Base-by-base conservation (phyloP, 2,329 filamentous ascomycete species). In the Fusarium stilboides region DNA sequence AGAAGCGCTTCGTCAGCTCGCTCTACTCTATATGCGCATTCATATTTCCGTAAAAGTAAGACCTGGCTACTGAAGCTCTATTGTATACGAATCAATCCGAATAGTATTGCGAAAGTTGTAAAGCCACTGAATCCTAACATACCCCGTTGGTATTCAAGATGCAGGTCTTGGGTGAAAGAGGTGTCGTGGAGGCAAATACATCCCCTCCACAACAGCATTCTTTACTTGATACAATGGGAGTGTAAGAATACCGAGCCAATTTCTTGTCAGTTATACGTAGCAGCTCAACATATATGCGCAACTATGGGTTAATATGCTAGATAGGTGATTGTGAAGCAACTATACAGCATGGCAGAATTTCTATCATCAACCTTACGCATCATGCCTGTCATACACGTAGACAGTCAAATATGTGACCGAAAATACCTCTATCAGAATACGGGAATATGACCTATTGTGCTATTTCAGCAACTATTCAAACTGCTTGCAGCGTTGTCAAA, bases 121-220 rank as follows among this genome's bases (percentile, higher is more conserved):
- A 58, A 49, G 62, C 61, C 54, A 65, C 43, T 24, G 19, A 26
- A 54, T 56, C 50, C 39, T 57, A 69, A 39, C 22, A 50, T 26
- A 53, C 57, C 43, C 51, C 52, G 39, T 67, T 50, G 66, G 66
- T 12, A 58, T 67, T 67, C 44, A 31, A 31, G 20, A 66, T 69
- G 66, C 57, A 69, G 66, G 47, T 67, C 49, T 51, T 45, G 17
- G 34, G 43, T 49, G 40, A 19, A 40, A 45, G 43, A 54, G 37
- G 33, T 60, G 62, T 60, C 46, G 60, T 44, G 61, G 36, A 65
- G 46, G 42, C 31, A 53, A 65, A 47, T 20, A 24, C 22, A 62
- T 66, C 31, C 26, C 42, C 20, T 37, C 53, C 45, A 47, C 34
- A n/a, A 34, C 42, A 44, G 36, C 37, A 61, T 54, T 65, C 40